Conservation (phyloP, 2,329 filamentous ascomycete species). For the Ascochyta viciae-villosae region DNA sequence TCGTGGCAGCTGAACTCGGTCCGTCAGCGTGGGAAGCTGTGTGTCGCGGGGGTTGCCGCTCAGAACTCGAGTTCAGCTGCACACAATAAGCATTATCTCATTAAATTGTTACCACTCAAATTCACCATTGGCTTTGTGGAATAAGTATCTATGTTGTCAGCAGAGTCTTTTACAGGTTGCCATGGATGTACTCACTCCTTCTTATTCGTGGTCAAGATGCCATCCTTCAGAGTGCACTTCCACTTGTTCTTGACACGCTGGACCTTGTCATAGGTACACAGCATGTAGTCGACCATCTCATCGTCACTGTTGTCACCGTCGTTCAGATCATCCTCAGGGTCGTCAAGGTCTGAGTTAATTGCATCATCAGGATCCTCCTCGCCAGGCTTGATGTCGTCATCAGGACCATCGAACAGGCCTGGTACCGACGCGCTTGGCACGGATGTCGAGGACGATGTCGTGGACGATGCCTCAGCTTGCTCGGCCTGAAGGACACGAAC, state of each 20-base stretch:
- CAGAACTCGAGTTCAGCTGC: slow-evolving; percentile 35
- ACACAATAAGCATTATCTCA: slow-evolving; percentile 24
- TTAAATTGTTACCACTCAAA: slow-evolving; percentile 82
- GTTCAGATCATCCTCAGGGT: slow-evolving; percentile 81
- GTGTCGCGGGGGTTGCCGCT: slow-evolving; percentile 5
- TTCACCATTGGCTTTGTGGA: slow-evolving; percentile 96
- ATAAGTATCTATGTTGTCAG: slow-evolving; percentile 72
- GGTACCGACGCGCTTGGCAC: slow-evolving; percentile 16
- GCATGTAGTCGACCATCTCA: slow-evolving; percentile 85
- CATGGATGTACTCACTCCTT: slow-evolving; percentile 70
- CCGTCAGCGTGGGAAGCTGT: slow-evolving; percentile 11
- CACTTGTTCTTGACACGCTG: slow-evolving; percentile 96
- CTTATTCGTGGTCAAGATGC: slow-evolving; percentile 88
- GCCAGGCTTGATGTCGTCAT: slow-evolving; percentile 62
- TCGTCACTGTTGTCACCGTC: slow-evolving; percentile 91
- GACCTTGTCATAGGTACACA: slow-evolving; percentile 99
- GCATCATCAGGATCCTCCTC: slow-evolving; percentile 80
- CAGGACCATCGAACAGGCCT: slow-evolving; percentile 59
- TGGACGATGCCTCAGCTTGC: slow-evolving; percentile 45
- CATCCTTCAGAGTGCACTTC: slow-evolving; percentile 99
- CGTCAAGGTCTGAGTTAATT: slow-evolving; percentile 97
- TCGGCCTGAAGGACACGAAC: slow-evolving; percentile 62
- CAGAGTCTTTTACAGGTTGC: background rate
- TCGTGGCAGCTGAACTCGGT: slow-evolving; percentile 19
- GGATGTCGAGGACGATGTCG: slow-evolving; percentile 14